phyloP scores from a whole-genome alignment of 2,329 filamentous ascomycete genomes.

The Phaeosphaeriaceae sp. region DNA sequence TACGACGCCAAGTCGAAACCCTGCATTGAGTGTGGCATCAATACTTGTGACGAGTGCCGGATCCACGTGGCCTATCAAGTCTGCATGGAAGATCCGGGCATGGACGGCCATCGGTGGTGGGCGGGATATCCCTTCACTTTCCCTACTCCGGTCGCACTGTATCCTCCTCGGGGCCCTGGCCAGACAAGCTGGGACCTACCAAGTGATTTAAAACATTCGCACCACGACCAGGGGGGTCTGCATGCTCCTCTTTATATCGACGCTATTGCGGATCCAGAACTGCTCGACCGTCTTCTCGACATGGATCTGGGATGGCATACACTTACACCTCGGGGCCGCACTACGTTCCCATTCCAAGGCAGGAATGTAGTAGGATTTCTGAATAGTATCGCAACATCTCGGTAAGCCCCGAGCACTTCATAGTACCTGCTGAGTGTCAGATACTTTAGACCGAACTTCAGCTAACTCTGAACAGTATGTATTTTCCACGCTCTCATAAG shows the following conservation, averaged over 20 bases:
- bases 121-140: slow-evolving; percentile 29
- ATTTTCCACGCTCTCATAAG: too few relatives aligned
- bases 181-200: slow-evolving; percentile 13
- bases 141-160: slow-evolving; percentile 18
- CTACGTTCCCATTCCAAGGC: slow-evolving; percentile 19
- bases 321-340: slow-evolving; percentile 17
- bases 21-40: slow-evolving; percentile 26
- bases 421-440: too few relatives aligned
- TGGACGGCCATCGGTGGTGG: slow-evolving; percentile 23
- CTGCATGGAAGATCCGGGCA: slow-evolving; percentile 22
- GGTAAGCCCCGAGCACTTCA: too few relatives aligned
- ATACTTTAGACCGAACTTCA: too few relatives aligned
- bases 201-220: slow-evolving; percentile 3
- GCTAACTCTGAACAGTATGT: too few relatives aligned
- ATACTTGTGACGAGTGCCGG: slow-evolving; percentile 38
- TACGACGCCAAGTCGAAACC: slow-evolving; percentile 17
- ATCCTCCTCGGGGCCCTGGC: slow-evolving; percentile 17
- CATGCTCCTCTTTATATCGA: slow-evolving; percentile 22
- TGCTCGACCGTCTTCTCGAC: slow-evolving; percentile 28
- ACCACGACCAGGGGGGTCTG: slow-evolving; percentile 32
- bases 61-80: slow-evolving; percentile 37
- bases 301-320: slow-evolving; percentile 20
- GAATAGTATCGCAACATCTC: not conserved
- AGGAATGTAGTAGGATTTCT: slow-evolving; percentile 12
- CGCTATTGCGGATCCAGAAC: slow-evolving; percentile 19